These are phyloP conservation scores for Oryza punctata DNA, from an alignment of 176 grass and related monocot species.

Conservation along the genomic window DNA sequence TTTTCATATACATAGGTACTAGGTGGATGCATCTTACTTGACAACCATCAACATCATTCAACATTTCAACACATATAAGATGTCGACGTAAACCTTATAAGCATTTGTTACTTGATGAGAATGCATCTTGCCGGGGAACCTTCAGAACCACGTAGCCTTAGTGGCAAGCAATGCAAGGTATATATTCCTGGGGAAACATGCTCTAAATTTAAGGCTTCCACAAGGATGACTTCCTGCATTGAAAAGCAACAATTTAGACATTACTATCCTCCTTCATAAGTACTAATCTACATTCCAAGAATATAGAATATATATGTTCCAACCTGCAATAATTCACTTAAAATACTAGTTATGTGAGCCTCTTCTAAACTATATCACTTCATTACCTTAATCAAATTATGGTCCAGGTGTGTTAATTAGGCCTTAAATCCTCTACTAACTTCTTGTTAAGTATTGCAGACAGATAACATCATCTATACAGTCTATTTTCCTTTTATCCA, in stretches of 20 bases:
- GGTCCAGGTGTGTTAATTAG: neutral
- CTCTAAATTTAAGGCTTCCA: constrained; percentile 62
- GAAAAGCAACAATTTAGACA: neutral
- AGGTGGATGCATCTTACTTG: neutral
- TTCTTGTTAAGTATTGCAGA: neutral
- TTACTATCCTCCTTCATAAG: neutral
- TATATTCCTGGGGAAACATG: constrained; percentile 47
- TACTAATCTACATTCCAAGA: neutral
- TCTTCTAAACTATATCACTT: neutral
- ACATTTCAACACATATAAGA: too few species aligned
- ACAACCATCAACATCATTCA: neutral
- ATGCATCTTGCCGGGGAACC: constrained; percentile 66
- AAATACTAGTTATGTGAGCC: neutral
- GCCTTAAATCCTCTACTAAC: neutral
- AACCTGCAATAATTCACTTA: neutral
- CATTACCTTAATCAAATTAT: neutral
- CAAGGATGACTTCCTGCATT: constrained; percentile 57
- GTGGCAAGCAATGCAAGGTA: constrained; percentile 63
- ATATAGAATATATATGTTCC: neutral
- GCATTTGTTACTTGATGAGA: constrained; percentile 49
- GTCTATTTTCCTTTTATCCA: neutral
- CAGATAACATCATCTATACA: neutral
- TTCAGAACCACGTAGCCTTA: constrained; percentile 59
- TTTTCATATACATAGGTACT: too few species aligned
- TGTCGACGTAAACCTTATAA: neutral